Evolutionary conservation across 345 rosid species (phyloP).

Genomic region (Firmiana major): DNA sequence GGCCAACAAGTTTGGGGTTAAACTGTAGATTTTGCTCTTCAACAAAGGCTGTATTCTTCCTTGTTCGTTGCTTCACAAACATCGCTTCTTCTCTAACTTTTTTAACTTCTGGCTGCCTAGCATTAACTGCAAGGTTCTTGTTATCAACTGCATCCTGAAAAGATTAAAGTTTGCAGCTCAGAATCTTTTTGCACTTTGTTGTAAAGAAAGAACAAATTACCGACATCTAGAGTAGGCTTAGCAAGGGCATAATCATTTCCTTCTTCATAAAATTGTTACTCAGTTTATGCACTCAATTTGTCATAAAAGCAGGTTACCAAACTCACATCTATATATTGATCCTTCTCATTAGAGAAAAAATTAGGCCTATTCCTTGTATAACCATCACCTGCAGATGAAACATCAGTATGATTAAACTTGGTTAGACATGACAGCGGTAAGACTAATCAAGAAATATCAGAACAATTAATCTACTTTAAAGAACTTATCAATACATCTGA

Average conservation of each 20-base stretch:
- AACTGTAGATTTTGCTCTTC: constrained; percentile 29
- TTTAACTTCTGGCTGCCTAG: constrained; percentile 16
- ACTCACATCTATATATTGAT: constrained; percentile 44
- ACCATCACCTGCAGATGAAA: constrained; percentile 36
- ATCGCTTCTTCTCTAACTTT: constrained; percentile 27
- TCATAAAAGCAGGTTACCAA: not conserved
- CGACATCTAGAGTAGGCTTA: not conserved
- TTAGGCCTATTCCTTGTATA: constrained; percentile 32
- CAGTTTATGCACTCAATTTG: not conserved
- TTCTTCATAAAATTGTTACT: not conserved
- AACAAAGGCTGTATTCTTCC: constrained; percentile 28
- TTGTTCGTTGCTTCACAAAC: constrained; percentile 26
- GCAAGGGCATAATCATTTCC: not conserved
- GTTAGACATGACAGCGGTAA: not conserved
- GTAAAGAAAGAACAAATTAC: not conserved
- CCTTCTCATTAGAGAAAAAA: constrained; percentile 30
- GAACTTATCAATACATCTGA: not conserved
- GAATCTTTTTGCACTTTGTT: not conserved
- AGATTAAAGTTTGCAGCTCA: constrained; percentile 3
- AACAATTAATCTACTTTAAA: not conserved
- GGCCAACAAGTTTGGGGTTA: constrained; percentile 26
- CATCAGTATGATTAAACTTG: not conserved
- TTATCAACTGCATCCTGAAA: constrained; percentile 29
- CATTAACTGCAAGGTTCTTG: constrained; percentile 1
- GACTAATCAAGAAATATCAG: not conserved